Evolutionary conservation across 352 stramenopile genomes (phyloP).

Genomic region (Phytophthora uliginosa): DNA sequence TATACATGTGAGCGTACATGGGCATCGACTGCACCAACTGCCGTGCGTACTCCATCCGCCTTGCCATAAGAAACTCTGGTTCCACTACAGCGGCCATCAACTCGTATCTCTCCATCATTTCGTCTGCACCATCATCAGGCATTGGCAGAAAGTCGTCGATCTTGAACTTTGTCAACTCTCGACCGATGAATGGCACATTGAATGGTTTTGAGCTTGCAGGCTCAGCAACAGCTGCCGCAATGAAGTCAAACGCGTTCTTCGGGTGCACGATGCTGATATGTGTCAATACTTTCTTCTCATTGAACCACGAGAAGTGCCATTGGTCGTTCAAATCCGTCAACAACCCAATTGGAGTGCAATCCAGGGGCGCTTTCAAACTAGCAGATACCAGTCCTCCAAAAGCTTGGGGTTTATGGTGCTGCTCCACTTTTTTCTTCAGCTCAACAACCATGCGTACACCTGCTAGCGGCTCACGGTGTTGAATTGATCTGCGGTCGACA

Average conservation of each 20-base stretch:
- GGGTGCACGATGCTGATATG: constrained; percentile 8
- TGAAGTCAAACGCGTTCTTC: constrained; percentile 17
- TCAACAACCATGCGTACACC: neutral
- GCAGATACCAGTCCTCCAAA: constrained; percentile 13
- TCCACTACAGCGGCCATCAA: constrained; percentile 38
- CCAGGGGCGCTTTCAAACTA: neutral
- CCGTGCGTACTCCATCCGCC: constrained; percentile 40
- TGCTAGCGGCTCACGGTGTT: neutral
- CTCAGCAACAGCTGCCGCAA: constrained; percentile 10
- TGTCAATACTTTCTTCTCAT: constrained; percentile 18
- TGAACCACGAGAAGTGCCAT: constrained; percentile 19
- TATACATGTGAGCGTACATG: constrained; percentile 38
- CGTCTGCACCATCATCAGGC: constrained; percentile 31
- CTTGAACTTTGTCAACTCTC: constrained; percentile 13
- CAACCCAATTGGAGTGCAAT: neutral
- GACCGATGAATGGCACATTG: neutral
- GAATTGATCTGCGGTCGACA: neutral
- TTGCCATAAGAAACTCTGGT: constrained; percentile 38
- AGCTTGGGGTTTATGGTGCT: neutral
- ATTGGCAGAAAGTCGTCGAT: constrained; percentile 29
- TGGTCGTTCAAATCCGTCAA: neutral
- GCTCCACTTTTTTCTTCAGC: neutral
- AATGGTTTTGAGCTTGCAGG: constrained; percentile 16
- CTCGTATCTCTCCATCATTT: constrained; percentile 38
- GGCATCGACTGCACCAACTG: constrained; percentile 35